phyloP scores from a whole-genome alignment of 139 green algal genomes.

The Chlorella sp. region DNA sequence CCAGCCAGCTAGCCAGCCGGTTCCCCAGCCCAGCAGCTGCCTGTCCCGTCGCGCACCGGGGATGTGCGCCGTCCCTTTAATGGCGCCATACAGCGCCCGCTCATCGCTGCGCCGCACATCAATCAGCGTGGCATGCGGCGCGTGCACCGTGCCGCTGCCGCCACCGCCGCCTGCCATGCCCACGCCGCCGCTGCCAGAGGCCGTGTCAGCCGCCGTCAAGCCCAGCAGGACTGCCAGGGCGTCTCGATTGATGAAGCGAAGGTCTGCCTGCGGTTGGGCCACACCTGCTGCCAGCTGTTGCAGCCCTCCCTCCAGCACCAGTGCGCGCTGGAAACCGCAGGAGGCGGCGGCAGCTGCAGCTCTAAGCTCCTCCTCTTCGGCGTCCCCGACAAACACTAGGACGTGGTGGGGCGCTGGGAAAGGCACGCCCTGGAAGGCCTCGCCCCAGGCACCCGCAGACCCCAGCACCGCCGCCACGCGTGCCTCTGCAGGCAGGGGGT shows the following conservation, averaged over 20 bases:
- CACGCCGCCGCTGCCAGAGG: too few species aligned
- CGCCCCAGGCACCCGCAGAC: slow-evolving; percentile 12
- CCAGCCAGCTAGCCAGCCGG: background rate
- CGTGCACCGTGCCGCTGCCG: slow-evolving; percentile 14
- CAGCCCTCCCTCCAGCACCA: slow-evolving; percentile 49
- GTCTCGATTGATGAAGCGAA: slow-evolving; percentile 56
- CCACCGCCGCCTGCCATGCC: background rate
- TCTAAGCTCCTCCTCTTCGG: slow-evolving; percentile 12
- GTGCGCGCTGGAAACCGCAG: slow-evolving; percentile 43
- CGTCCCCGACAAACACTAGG: slow-evolving; percentile 55
- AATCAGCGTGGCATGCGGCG: slow-evolving; percentile 43
- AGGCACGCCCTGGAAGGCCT: slow-evolving; percentile 37
- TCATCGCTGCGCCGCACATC: slow-evolving; percentile 84
- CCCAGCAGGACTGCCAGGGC: slow-evolving; percentile 48
- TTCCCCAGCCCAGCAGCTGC: background rate
- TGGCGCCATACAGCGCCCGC: slow-evolving; percentile 76
- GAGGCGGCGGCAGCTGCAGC: slow-evolving; percentile 41
- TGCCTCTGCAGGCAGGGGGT: slow-evolving; percentile 10
- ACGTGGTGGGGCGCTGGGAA: slow-evolving; percentile 40
- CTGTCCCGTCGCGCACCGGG: slow-evolving; percentile 28
- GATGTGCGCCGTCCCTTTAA: slow-evolving; percentile 61
- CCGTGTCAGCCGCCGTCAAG: background rate
- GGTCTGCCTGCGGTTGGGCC: slow-evolving; percentile 38
- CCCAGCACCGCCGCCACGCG: slow-evolving; percentile 32
- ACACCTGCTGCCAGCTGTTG: background rate